Evolutionary conservation across 2,329 filamentous ascomycete species (phyloP).

Genomic region (Clonostachys rosea): DNA sequence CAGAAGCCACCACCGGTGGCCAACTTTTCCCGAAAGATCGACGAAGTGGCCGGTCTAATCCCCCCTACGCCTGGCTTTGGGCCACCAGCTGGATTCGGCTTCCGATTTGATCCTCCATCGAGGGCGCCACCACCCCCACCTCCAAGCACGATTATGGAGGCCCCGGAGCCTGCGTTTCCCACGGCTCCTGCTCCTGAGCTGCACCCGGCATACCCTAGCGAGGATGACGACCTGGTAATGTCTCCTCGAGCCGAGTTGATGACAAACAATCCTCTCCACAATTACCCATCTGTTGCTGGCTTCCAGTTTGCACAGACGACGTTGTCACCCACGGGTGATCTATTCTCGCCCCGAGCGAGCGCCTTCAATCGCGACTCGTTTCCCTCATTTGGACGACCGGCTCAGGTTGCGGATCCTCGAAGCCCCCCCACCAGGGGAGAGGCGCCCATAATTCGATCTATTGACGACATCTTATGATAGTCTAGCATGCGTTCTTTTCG

Average conservation of each 20-base stretch:
- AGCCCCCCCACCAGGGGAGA: conserved; percentile 72
- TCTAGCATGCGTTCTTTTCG: not conserved
- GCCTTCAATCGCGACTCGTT: conserved; percentile 51
- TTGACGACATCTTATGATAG: conserved; percentile 67
- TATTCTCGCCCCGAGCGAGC: conserved; percentile 48
- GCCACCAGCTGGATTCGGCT: conserved; percentile 32
- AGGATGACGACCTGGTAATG: conserved; percentile 53
- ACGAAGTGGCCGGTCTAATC: conserved; percentile 14
- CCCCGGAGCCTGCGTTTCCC: conserved; percentile 8
- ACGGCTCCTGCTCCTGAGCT: conserved; percentile 28
- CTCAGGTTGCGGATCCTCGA: conserved; percentile 58
- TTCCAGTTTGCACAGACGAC: conserved; percentile 49
- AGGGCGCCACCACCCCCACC: conserved; percentile 3
- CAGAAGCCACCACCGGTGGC: conserved; percentile 2
- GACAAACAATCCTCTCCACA: conserved; percentile 62
- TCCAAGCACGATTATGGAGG: conserved; percentile 3
- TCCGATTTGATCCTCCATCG: conserved; percentile 19
- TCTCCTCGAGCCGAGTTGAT: conserved; percentile 71
- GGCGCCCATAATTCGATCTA: conserved; percentile 71
- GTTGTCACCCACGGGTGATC: conserved; percentile 43
- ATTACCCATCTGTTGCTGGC: conserved; percentile 22
- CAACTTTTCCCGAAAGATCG: not conserved
- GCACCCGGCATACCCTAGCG: conserved; percentile 17
- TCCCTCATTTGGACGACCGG: conserved; percentile 43
- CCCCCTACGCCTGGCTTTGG: conserved; percentile 40